Evolutionary conservation across 1,284 basidiomycete genomes (phyloP).

Genomic region (Austroboletus niveus): DNA sequence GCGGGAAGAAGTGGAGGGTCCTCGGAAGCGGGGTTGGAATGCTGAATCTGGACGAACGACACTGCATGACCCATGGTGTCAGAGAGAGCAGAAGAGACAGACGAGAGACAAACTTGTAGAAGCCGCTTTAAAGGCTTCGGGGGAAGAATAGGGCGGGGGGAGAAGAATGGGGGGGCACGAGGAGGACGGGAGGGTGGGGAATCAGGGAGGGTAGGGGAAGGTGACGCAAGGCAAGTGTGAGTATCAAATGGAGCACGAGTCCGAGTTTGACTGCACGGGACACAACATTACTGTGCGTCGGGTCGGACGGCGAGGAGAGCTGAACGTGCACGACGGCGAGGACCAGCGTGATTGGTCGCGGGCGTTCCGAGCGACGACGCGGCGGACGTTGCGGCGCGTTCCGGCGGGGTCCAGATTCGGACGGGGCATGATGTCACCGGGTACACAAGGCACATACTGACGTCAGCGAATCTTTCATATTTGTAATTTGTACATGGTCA

Average conservation of each 20-base stretch:
- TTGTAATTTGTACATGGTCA: constrained; percentile 1
- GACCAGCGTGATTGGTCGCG: constrained; percentile 23
- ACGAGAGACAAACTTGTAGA: constrained; percentile 23
- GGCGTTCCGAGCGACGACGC: constrained; percentile 10
- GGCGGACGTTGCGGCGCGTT: constrained; percentile 27
- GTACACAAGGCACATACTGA: constrained; percentile 19
- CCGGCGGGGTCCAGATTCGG: constrained; percentile 29
- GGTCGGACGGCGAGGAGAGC: constrained; percentile 8
- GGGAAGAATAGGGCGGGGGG: constrained; percentile 24
- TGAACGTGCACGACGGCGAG: constrained; percentile 22
- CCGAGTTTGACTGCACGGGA: constrained; percentile 8
- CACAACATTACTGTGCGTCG: constrained; percentile 20
- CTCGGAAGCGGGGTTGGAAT: constrained; percentile 15
- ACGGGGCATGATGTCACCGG: constrained; percentile 24
- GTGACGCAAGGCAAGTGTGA: constrained; percentile 26
- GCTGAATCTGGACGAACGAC: constrained; percentile 35
- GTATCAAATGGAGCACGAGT: constrained; percentile 21
- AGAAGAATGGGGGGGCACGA: constrained; percentile 27
- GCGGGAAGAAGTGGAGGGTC: constrained; percentile 11
- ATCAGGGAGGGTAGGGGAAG: constrained; percentile 15
- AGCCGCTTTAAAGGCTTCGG: constrained; percentile 21
- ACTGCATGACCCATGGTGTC: constrained; percentile 32
- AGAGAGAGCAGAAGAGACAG: constrained; percentile 10
- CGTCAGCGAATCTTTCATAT: constrained; percentile 19
- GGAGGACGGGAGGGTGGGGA: constrained; percentile 24